Percentiles rank a stretch among this genome's conserved stretches.
These are phyloP conservation scores for Chaetomium sp. DNA, from an alignment of 2,329 filamentous ascomycete species.

Conservation along the genomic window DNA sequence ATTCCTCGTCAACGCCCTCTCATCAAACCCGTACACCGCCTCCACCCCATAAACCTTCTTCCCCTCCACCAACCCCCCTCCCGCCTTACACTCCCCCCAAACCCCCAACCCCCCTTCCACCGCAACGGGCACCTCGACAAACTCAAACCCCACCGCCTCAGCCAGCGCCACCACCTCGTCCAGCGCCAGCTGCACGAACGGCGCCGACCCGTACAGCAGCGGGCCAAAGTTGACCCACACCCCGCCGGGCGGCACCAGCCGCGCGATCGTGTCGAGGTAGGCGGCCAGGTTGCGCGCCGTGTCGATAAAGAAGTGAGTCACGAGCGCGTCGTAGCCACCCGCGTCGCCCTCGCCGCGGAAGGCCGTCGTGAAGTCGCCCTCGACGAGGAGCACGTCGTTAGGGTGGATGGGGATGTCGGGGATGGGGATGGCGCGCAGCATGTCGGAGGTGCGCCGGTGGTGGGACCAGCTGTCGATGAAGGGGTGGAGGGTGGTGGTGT, in stretches of 20 bases:
- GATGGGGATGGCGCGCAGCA: slow-evolving; percentile 50
- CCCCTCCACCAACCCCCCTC: slow-evolving; percentile 46
- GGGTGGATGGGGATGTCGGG: slow-evolving; percentile 46
- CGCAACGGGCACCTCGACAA: slow-evolving; percentile 45
- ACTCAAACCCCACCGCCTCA: slow-evolving; percentile 55
- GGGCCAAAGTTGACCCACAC: slow-evolving; percentile 61
- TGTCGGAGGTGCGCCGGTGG: slow-evolving; percentile 51
- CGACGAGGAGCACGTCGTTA: slow-evolving; percentile 49
- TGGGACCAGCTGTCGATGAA: slow-evolving; percentile 61
- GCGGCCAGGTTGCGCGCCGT: slow-evolving; percentile 58
- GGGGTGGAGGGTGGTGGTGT: slow-evolving; percentile 46
- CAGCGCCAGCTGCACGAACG: slow-evolving; percentile 57
- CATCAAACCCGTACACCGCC: slow-evolving; percentile 57
- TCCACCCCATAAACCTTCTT: slow-evolving; percentile 49
- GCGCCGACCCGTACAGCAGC: slow-evolving; percentile 56
- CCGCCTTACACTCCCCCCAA: background rate
- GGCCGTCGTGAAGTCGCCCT: slow-evolving; percentile 58
- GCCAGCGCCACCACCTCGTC: slow-evolving; percentile 54
- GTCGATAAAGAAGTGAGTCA: slow-evolving; percentile 64
- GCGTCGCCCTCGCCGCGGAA: slow-evolving; percentile 38
- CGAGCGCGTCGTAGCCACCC: slow-evolving; percentile 49
- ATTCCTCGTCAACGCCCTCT: slow-evolving; percentile 52
- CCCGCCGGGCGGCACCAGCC: slow-evolving; percentile 50
- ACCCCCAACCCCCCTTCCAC: slow-evolving; percentile 30
- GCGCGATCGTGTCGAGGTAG: slow-evolving; percentile 58